Conservation (phyloP, 2,329 filamentous ascomycete species). For the Whalleya microplaca region DNA sequence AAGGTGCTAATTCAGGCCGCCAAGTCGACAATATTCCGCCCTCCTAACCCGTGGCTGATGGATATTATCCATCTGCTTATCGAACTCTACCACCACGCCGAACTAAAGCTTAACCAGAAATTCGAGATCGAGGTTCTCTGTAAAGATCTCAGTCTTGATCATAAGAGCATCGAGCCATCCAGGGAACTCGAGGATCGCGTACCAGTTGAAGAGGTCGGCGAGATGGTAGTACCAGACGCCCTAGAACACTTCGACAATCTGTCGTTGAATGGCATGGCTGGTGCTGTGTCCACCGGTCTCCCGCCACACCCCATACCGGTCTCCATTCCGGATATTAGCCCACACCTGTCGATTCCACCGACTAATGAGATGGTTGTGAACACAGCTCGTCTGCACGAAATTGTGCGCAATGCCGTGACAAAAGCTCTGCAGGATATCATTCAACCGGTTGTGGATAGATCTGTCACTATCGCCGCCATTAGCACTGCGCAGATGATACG, state of each 20-base stretch:
- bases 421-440: slow-evolving; percentile 96
- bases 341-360: slow-evolving; percentile 78
- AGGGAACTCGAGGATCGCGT: slow-evolving; percentile 81
- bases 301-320: slow-evolving; percentile 78
- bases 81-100: slow-evolving; percentile 90
- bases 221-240: slow-evolving; percentile 65
- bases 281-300: slow-evolving; percentile 71
- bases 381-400: slow-evolving; percentile 68
- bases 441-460: slow-evolving; percentile 93
- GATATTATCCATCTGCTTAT: slow-evolving; percentile 90
- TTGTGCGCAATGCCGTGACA: slow-evolving; percentile 84
- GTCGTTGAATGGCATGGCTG: slow-evolving; percentile 73
- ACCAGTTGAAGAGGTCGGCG: slow-evolving; percentile 63
- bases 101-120: slow-evolving; percentile 94
- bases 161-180: slow-evolving; percentile 88
- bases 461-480: slow-evolving; percentile 96
- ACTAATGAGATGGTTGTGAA: slow-evolving; percentile 79
- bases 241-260: slow-evolving; percentile 84
- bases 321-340: slow-evolving; percentile 81
- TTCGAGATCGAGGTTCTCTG: slow-evolving; percentile 98
- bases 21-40: slow-evolving; percentile 85
- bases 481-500: slow-evolving; percentile 93
- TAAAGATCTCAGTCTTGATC: slow-evolving; percentile 87
- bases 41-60: slow-evolving; percentile 97
- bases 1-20: slow-evolving; percentile 88